A percentile compares a stretch with the other conserved stretches of the same genome.
These are phyloP conservation scores for Sporothrix curviconia DNA, from an alignment of 2,329 filamentous ascomycete genomes.

Conservation along the genomic window DNA sequence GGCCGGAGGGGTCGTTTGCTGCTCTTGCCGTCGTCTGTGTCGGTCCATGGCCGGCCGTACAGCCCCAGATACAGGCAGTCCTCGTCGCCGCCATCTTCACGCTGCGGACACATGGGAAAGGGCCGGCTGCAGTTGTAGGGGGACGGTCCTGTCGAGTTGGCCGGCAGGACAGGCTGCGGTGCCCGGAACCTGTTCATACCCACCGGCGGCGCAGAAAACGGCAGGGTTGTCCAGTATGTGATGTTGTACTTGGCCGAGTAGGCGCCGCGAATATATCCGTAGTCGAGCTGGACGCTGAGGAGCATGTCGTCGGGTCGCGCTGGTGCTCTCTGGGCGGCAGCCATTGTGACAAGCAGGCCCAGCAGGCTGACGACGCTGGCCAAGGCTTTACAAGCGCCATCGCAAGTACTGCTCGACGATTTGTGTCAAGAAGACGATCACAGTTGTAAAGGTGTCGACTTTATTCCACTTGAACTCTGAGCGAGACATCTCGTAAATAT, in stretches of 20 bases:
- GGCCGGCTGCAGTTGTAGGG: constrained; percentile 47
- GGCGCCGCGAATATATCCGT: constrained; percentile 46
- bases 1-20: constrained; percentile 41
- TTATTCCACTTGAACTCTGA: too few species aligned
- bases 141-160: constrained; percentile 35
- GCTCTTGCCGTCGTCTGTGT: neutral
- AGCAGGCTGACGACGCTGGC: too few species aligned
- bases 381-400: too few species aligned
- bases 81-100: constrained; percentile 47
- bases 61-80: constrained; percentile 57
- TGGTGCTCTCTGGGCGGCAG: too few species aligned
- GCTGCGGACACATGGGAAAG: constrained; percentile 54
- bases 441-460: too few species aligned
- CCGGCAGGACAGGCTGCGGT: constrained; percentile 47
- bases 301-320: neutral
- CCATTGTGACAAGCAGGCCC: too few species aligned
- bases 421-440: too few species aligned
- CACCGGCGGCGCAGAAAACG: constrained; percentile 52
- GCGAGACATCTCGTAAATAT: too few species aligned
- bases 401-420: too few species aligned
- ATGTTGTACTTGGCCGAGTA: constrained; percentile 48
- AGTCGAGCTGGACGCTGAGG: constrained; percentile 31
- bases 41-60: constrained; percentile 51
- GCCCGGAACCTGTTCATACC: constrained; percentile 54
- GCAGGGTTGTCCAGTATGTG: constrained; percentile 54